phyloP scores from a whole-genome alignment of 805 yeast genomes.

The Yarrowia hollandica region DNA sequence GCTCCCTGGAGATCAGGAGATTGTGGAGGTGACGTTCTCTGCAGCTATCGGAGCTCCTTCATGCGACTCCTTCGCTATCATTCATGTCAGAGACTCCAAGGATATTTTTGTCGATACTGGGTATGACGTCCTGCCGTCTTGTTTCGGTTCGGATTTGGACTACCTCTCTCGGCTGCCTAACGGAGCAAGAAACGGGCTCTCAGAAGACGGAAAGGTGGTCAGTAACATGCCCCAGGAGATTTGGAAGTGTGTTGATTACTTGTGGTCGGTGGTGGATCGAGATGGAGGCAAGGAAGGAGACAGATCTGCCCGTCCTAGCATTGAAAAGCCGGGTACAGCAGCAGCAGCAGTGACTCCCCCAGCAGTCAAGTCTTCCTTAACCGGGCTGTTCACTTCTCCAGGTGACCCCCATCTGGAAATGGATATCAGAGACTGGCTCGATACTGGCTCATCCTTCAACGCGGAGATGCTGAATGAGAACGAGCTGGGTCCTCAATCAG shows the following conservation, averaged over 20 bases:
- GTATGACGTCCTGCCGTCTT: constrained; percentile 38
- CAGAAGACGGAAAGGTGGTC: constrained; percentile 28
- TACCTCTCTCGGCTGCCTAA: constrained; percentile 34
- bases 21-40: constrained; percentile 12
- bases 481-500: constrained; percentile 48
- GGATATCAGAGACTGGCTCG: constrained; percentile 43
- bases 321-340: constrained; percentile 33
- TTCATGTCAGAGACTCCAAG: constrained; percentile 39
- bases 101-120: constrained; percentile 40
- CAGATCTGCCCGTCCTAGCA: constrained; percentile 33
- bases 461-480: constrained; percentile 37
- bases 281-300: constrained; percentile 29
- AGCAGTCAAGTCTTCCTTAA: constrained; percentile 23
- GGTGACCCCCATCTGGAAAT: constrained; percentile 36
- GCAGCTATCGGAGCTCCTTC: constrained; percentile 8
- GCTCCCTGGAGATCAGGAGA: constrained; percentile 7
- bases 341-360: background rate
- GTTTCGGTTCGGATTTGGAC: constrained; percentile 41
- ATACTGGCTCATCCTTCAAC: constrained; percentile 40
- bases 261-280: constrained; percentile 36
- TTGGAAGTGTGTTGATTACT: constrained; percentile 42
- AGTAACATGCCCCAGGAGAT: constrained; percentile 42
- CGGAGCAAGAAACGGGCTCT: constrained; percentile 34
- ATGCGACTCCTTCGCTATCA: constrained; percentile 32
- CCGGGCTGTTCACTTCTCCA: constrained; percentile 29